Base-by-base conservation (phyloP, 306 rosid species). In the Prinsepia uniflora region DNA sequence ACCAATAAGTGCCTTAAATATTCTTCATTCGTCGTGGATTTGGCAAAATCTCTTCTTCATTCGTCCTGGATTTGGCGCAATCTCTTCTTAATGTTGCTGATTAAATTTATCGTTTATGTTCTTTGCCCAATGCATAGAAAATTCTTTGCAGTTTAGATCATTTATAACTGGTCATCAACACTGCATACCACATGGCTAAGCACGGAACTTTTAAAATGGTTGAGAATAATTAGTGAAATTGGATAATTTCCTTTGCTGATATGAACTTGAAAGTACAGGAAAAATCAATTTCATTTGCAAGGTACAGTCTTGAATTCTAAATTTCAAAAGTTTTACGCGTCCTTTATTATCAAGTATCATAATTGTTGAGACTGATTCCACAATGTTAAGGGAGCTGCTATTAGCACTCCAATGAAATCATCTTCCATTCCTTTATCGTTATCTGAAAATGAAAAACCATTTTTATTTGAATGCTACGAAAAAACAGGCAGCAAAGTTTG, bases 71-170 rank as follows among this genome's bases (percentile, higher is more conserved):
- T 6, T 24, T 72, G 40, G 40, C 24, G 9, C 36, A 65, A 48
- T 69, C 22, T 62, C 65, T 11, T 62, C 56, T 76, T 62, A 69
- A n/a, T 30, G 22, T 8, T 24, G 65, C 65, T 22, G 55, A 44
- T 22, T 34, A 43, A 24, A 69, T 13, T 54, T 54, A 19, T 17
- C 41, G 41, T 42, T 56, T 19, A 42, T 6, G 10, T 70, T 17
- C 65, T 13, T 56, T 70, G 30, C 22, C 50, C 50, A 10, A 70
- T 53, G 8, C 2, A 42, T 43, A 39, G 15, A 20, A 53, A 39
- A 40, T 20, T 18, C 6, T 7, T 1, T 15, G 53, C 64, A 42
- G 20, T 50, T 17, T 12, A 67, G 53, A 55, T 57, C 15, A 36
- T 10, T 54, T 53, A 15, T 39, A 53, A 69, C 40, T 0, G 3